A percentile compares a stretch with the other conserved stretches of the same genome.
Conservation (phyloP, 768 basidiomycete genomes). For the Lactifluus volemus region DNA sequence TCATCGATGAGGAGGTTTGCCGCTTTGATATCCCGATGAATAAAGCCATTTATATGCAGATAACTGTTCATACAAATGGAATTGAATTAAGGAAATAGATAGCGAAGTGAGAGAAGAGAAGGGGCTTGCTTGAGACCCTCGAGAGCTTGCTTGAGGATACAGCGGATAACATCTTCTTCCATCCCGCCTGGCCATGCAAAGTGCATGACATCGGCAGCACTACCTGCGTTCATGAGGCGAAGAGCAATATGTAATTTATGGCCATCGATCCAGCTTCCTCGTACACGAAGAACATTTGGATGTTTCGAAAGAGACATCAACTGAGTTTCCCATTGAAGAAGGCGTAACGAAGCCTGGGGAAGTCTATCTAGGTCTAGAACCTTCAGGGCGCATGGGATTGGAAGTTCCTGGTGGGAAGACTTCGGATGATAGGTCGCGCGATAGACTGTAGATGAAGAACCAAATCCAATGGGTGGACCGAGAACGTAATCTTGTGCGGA, state of each 20-base stretch:
- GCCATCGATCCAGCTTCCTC: conserved; percentile 82
- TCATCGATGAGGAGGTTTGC: conserved; percentile 91
- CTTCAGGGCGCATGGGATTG: conserved; percentile 71
- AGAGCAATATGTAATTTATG: conserved; percentile 80
- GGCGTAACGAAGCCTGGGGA: conserved; percentile 57
- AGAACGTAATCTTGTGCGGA: conserved; percentile 62
- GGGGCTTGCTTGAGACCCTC: conserved; percentile 71
- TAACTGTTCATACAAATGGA: conserved; percentile 38
- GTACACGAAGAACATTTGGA: conserved; percentile 86
- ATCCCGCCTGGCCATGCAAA: conserved; percentile 85
- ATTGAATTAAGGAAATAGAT: background rate
- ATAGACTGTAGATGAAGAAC: conserved; percentile 88
- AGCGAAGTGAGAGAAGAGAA: conserved; percentile 13
- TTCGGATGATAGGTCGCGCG: conserved; percentile 53
- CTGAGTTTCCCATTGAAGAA: conserved; percentile 78
- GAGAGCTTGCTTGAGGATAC: conserved; percentile 77
- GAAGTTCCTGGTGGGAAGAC: conserved; percentile 25
- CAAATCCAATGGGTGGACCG: conserved; percentile 77
- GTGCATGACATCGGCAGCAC: conserved; percentile 75
- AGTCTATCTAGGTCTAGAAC: conserved; percentile 82
- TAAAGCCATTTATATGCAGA: conserved; percentile 81
- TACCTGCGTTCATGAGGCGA: conserved; percentile 85
- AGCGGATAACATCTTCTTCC: conserved; percentile 82
- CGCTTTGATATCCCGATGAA: conserved; percentile 92
- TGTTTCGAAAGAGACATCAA: conserved; percentile 90